Base-by-base conservation (phyloP, 208 protist genomes). In the Acanthamoeba quina region DNA sequence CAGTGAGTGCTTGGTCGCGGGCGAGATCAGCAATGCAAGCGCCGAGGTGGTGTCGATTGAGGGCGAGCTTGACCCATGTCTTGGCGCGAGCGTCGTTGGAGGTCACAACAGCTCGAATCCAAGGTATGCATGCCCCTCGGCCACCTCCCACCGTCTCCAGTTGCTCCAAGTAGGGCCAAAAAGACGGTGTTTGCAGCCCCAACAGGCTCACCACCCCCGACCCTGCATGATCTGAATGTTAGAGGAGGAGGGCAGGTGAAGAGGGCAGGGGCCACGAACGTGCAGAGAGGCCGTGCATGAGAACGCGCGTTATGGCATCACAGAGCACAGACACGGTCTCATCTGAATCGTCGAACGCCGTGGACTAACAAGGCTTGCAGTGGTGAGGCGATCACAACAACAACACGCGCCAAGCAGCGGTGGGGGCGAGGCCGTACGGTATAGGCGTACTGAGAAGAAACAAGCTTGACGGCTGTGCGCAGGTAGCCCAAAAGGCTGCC, bases 391-490 rank as follows among this genome's bases (percentile, higher is more conserved):
- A 47, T 11, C 44, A 10, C 44, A 47, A 47, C 44, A 47, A 47
- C 44, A 47, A 58, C 54, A 58, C 11, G n/a, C 64, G 11, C 13
- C 64, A 72, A 72, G 31, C n/a, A 34, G 64, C 64, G 5, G 24
- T 29, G 13, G 19, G 31, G 31, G 17, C n/a, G n/a, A 11, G n/a
- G 60, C 6, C 24, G 64, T 72, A 72, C 64, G 11, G 64, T 72
- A n/a, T 72, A 72, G 64, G 64, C 64, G 24, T 37, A 72, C 64
- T 72, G 64, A 26, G 64, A 72, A 34, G 64, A 72, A 6, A 72
- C 64, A 37, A 72, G 64, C 64, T 72, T 72, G 64, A 72, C 64
- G 13, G 64, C 64, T 2, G 64, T 72, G 64, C 64, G 64, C 64
- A 72, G 64, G 64, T 72, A 72, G n/a, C 64, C 64, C 6, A 72